Conservation (phyloP, 2,329 filamentous ascomycete genomes). For the Lecanosticta acicola region DNA sequence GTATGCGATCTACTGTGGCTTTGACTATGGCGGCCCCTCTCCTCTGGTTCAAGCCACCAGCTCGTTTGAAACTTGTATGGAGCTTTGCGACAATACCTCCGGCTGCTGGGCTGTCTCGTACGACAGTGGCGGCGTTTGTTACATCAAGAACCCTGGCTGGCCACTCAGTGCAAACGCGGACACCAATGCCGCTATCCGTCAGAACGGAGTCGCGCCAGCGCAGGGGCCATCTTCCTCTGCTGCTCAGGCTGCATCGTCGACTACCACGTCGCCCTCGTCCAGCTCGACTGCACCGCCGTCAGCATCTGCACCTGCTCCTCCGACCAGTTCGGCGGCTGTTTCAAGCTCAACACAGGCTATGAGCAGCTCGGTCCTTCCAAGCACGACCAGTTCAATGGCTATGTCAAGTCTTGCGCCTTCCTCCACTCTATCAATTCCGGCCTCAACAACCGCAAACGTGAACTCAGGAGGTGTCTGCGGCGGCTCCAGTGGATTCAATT, state of each 20-base stretch:
- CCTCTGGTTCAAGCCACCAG: constrained; percentile 3
- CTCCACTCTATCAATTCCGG: too few relatives aligned
- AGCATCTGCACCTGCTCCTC: background rate
- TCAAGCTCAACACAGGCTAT: too few relatives aligned
- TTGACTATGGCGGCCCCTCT: constrained; percentile 9
- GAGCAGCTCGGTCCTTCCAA: background rate
- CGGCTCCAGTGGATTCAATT: background rate
- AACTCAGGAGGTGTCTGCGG: background rate
- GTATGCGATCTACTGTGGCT: constrained; percentile 10
- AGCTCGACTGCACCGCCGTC: background rate
- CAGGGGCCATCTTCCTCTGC: background rate
- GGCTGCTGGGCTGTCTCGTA: constrained; percentile 17
- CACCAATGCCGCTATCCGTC: background rate
- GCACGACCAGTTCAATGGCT: too few relatives aligned
- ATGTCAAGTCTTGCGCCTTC: too few relatives aligned
- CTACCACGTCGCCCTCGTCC: background rate
- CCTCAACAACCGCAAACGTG: too few relatives aligned
- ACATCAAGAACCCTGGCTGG: background rate
- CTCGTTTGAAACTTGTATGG: constrained; percentile 12
- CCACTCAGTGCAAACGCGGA: background rate
- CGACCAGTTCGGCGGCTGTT: background rate
- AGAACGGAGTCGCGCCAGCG: background rate
- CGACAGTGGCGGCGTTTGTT: background rate
- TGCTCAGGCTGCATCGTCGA: background rate
- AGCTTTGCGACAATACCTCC: constrained; percentile 13